A percentile compares a stretch with the other conserved stretches of the same genome.
These are phyloP conservation scores for Candida nemodendra DNA, from an alignment of 805 yeast genomes.

Conservation along the genomic window DNA sequence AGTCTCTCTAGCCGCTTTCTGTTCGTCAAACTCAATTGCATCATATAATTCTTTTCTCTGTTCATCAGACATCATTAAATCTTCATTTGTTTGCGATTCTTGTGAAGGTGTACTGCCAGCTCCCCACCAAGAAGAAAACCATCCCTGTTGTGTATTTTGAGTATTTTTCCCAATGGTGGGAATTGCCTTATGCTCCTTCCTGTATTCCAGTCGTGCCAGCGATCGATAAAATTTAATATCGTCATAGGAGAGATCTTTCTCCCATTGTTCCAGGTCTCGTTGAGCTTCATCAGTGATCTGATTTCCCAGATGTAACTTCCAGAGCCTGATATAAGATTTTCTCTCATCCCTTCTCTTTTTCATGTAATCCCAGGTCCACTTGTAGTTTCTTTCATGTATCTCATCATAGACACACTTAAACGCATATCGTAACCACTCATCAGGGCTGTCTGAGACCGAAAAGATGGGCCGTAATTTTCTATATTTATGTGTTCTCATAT, in stretches of 20 bases:
- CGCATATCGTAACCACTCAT: constrained; percentile 79
- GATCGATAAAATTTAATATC: constrained; percentile 85
- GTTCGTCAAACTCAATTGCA: constrained; percentile 88
- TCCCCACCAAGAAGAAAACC: constrained; percentile 75
- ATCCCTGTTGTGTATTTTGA: constrained; percentile 39
- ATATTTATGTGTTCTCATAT: constrained; percentile 70
- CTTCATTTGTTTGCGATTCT: constrained; percentile 22
- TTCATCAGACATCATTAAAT: constrained; percentile 69
- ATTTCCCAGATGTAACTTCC: constrained; percentile 58
- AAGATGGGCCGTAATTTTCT: constrained; percentile 64
- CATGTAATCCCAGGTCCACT: constrained; percentile 88
- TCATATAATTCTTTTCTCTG: constrained; percentile 87
- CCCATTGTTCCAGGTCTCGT: constrained; percentile 48
- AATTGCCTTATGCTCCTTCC: constrained; percentile 44
- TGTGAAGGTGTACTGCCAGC: constrained; percentile 6
- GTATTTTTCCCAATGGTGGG: constrained; percentile 9
- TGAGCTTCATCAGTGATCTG: constrained; percentile 32
- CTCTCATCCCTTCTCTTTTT: constrained; percentile 71
- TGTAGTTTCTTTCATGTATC: constrained; percentile 74
- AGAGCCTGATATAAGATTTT: constrained; percentile 60
- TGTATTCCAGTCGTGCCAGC: constrained; percentile 64
- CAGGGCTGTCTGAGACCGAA: constrained; percentile 60
- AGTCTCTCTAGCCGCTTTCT: constrained; percentile 46
- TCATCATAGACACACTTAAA: constrained; percentile 74
- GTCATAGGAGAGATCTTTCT: constrained; percentile 62